These are phyloP conservation scores for Metschnikowia hibisci DNA, from an alignment of 805 yeast species.

Conservation along the genomic window DNA sequence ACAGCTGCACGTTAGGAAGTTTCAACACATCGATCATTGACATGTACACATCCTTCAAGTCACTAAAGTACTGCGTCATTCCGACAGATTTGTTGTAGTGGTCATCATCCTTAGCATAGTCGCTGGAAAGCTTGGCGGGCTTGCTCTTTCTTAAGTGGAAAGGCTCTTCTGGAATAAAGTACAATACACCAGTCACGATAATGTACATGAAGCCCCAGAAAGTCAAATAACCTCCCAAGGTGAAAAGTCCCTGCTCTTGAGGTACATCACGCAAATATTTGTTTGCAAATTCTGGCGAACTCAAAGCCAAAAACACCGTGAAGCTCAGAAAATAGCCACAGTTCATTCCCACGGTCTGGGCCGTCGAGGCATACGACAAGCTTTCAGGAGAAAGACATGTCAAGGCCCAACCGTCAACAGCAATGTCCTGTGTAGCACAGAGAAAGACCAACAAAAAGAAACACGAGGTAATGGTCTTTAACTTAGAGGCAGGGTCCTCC, in stretches of 20 bases:
- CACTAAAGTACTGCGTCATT: constrained; percentile 12
- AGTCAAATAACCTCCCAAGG: constrained; percentile 69
- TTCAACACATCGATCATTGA: constrained; percentile 69
- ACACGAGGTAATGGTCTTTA: constrained; percentile 56
- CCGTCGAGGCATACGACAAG: constrained; percentile 90
- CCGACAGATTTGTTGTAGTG: constrained; percentile 20
- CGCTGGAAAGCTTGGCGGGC: constrained; percentile 26
- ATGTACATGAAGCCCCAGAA: constrained; percentile 77
- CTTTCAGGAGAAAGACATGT: constrained; percentile 77
- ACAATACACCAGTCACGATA: constrained; percentile 57
- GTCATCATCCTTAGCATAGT: constrained; percentile 26
- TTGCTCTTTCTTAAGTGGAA: constrained; percentile 38
- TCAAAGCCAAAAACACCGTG: constrained; percentile 85
- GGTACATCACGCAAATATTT: constrained; percentile 69
- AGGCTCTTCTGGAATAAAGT: constrained; percentile 72
- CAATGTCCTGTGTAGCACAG: constrained; percentile 97
- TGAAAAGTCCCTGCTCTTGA: constrained; percentile 57
- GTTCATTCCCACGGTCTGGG: constrained; percentile 93
- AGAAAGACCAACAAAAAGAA: constrained; percentile 78
- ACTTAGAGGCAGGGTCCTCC: constrained; percentile 46
- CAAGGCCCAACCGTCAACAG: constrained; percentile 98
- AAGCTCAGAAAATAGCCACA: constrained; percentile 89
- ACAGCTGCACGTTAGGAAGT: constrained; percentile 65
- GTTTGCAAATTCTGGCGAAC: constrained; percentile 90
- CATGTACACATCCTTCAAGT: constrained; percentile 50